Percentiles rank a stretch among this genome's conserved stretches.
Evolutionary conservation across 2,329 filamentous ascomycete genomes (phyloP).

Genomic region (Lasiodiplodia theobromae): DNA sequence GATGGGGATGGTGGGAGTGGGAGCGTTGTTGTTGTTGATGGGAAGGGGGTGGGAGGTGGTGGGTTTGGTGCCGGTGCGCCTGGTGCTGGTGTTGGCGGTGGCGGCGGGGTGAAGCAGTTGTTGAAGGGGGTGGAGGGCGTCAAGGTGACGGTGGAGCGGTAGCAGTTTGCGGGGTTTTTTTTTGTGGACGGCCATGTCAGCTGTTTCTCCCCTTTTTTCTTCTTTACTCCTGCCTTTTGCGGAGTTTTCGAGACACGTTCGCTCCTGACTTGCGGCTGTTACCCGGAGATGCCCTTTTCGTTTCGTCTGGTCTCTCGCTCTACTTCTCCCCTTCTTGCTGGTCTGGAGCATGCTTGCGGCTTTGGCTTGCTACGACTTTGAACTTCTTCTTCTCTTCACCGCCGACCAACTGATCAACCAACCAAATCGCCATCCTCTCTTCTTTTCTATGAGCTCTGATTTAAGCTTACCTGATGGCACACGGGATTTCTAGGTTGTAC

Average conservation of each 20-base stretch:
- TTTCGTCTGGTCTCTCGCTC: neutral
- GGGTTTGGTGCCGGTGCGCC: too few species aligned
- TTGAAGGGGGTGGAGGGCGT: constrained; percentile 35
- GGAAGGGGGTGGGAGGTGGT: neutral
- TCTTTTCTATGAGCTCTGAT: neutral
- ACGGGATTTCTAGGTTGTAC: neutral
- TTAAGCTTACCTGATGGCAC: neutral
- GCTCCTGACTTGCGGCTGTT: neutral
- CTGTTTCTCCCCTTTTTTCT: neutral
- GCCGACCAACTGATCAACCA: neutral
- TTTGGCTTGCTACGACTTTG: neutral
- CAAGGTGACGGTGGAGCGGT: constrained; percentile 34
- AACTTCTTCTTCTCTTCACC: neutral
- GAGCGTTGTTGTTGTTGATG: constrained; percentile 7
- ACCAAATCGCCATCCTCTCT: neutral
- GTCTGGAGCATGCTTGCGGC: neutral
- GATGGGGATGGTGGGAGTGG: neutral
- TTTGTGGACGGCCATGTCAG: too few species aligned
- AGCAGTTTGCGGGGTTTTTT: constrained; percentile 3
- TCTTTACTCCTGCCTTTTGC: neutral
- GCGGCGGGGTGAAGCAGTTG: constrained; percentile 24
- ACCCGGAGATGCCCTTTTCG: neutral
- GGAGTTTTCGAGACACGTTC: neutral
- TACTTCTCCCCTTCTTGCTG: neutral
- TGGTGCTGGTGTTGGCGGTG: neutral